Percentiles rank a stretch among this genome's conserved stretches.
Evolutionary conservation across 1,139 yeast genomes (phyloP).

Genomic region (Pichia terricola): DNA sequence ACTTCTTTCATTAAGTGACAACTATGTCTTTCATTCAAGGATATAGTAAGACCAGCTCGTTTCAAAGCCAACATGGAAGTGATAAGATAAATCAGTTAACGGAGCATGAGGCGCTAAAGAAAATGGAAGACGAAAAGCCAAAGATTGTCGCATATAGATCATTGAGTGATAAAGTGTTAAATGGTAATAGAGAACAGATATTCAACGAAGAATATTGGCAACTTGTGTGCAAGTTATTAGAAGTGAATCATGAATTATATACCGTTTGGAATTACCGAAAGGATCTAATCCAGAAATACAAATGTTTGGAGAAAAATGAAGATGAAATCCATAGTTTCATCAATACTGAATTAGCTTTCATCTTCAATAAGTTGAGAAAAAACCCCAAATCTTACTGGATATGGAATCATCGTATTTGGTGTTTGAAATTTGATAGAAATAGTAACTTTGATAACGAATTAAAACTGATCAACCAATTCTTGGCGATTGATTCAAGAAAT

Average conservation of each 20-base stretch:
- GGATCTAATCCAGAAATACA: constrained; percentile 42
- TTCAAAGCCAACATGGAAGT: constrained; percentile 48
- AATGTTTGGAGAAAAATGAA: constrained; percentile 20
- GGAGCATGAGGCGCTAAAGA: constrained; percentile 43
- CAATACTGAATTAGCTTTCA: constrained; percentile 51
- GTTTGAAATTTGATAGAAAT: constrained; percentile 42
- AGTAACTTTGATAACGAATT: constrained; percentile 66
- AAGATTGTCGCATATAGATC: constrained; percentile 47
- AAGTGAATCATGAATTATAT: constrained; percentile 76
- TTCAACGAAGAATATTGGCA: constrained; percentile 38
- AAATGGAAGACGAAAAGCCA: constrained; percentile 42
- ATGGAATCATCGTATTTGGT: constrained; percentile 92
- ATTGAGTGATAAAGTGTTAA: constrained; percentile 36
- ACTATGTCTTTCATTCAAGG: constrained; percentile 14
- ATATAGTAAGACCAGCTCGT: constrained; percentile 8
- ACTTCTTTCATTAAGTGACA: neutral
- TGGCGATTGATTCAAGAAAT: constrained; percentile 70
- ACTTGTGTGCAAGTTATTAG: constrained; percentile 47
- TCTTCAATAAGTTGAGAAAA: constrained; percentile 47
- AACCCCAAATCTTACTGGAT: constrained; percentile 94
- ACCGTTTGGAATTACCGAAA: constrained; percentile 88
- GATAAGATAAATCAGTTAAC: constrained; percentile 46
- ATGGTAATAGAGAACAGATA: constrained; percentile 25
- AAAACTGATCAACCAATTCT: constrained; percentile 54
- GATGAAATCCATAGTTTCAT: constrained; percentile 32